Evolutionary conservation across 495 filamentous ascomycete genomes (phyloP), one percentile per base, ranked within the genome.

Genomic region (Xylaria grammica): DNA sequence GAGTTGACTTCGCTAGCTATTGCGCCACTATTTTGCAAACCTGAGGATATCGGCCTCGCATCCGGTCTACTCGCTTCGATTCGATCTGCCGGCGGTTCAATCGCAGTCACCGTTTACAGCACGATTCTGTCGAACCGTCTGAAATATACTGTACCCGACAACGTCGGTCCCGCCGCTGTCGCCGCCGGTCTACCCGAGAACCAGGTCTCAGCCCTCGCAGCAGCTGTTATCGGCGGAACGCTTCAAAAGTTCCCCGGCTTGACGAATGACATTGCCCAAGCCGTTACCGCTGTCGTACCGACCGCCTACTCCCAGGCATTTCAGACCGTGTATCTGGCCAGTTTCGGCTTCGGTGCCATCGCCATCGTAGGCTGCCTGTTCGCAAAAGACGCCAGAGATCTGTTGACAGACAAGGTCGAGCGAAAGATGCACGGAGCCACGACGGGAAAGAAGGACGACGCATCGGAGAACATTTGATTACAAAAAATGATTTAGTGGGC

Each of bases 11-110:
- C 65, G 9, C 46, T 70, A 6, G 67, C 70, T n/a, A 53, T 70
- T 9, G 70, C 70, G 13, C 67, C 67, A 20, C 55, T 72, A 19
- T 72, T 69, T 59, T 69, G 70, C 17, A 66, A 40, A 15, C 59
- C 65, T 0, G 73, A 80, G 48, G 80, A 84, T 52, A 83, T 85
- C 56, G 82, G 82, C 46, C 71, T 82, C 5, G 80, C 81, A 9
- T 79, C 76, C 30, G 80, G 80, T 11, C 74, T 81, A 38, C 67
- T 82, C 8, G 69, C 70, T 19, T 71, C 80, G 13, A 78, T 86
- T 63, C 72, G 70, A 24, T 67, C 69, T 1, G 67, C 66, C 20
- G 67, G 72, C n/a, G 68, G 68, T 24, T 69, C 67, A 38, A 55
- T 74, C 54, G 72, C 70, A 5, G 69, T 72, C n/a, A 66, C 70